Evolutionary conservation across 108 stramenopile species (phyloP).

Genomic region (Fragilariopsis cylindrus): DNA sequence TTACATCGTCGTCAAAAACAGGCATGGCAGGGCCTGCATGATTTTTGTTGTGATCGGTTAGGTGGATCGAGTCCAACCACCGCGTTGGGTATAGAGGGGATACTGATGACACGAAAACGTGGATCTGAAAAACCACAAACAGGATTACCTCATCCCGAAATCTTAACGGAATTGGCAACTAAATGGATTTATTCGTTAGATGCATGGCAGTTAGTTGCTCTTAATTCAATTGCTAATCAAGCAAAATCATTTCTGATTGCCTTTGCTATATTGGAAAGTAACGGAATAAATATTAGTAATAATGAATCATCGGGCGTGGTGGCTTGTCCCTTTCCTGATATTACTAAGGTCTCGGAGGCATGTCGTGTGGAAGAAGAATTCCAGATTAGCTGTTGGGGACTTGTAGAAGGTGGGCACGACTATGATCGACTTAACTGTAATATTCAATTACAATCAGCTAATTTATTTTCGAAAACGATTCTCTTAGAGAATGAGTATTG

Average conservation of each 20-base stretch:
- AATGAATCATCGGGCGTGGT: slow-evolving; percentile 5
- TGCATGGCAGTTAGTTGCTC: slow-evolving; percentile 83
- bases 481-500: slow-evolving; percentile 27
- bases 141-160: slow-evolving; percentile 79
- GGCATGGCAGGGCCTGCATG: slow-evolving; percentile 70
- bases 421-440: slow-evolving; percentile 87
- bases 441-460: slow-evolving; percentile 76
- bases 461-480: slow-evolving; percentile 61
- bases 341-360: slow-evolving; percentile 76
- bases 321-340: slow-evolving; percentile 2
- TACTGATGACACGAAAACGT: slow-evolving; percentile 66
- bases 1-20: slow-evolving; percentile 70
- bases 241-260: slow-evolving; percentile 91
- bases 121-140: slow-evolving; percentile 37
- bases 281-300: neutral
- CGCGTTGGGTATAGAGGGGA: slow-evolving; percentile 70
- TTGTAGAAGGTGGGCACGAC: slow-evolving; percentile 99
- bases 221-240: slow-evolving; percentile 79
- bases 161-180: slow-evolving; percentile 52
- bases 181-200: slow-evolving; percentile 67
- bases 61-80: slow-evolving; percentile 44
- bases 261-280: slow-evolving; percentile 52
- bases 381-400: slow-evolving; percentile 94
- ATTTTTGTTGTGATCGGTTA: slow-evolving; percentile 32
- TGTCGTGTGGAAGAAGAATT: slow-evolving; percentile 97